Evolutionary conservation across 164 flowering plant species (phyloP).

Genomic region (Sedum album): DNA sequence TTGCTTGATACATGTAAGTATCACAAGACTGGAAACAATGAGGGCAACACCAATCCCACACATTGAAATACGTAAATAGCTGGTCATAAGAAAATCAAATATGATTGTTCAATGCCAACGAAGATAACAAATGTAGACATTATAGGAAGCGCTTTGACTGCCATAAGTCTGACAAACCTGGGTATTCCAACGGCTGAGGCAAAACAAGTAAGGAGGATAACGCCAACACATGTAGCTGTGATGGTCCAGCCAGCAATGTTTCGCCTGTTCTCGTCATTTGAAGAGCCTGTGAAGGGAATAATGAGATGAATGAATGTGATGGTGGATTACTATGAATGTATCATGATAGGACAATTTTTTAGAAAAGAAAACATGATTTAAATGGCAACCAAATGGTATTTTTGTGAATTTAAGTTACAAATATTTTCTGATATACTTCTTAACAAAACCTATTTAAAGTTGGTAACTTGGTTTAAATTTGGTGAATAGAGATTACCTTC

Average conservation of each 20-base stretch:
- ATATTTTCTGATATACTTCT: too few species aligned
- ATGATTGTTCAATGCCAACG: neutral
- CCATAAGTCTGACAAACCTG: conserved; percentile 28
- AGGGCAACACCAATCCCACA: conserved; percentile 67
- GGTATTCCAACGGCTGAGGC: conserved; percentile 54
- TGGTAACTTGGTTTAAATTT: too few species aligned
- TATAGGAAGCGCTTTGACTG: neutral
- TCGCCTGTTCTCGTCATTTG: conserved; percentile 44
- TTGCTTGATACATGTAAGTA: conserved; percentile 75
- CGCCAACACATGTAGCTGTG: conserved; percentile 56
- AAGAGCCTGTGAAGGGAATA: conserved; percentile 26
- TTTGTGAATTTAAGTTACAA: too few species aligned
- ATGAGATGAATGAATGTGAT: neutral
- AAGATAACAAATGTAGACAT: neutral
- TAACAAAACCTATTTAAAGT: too few species aligned
- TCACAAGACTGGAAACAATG: conserved; percentile 49
- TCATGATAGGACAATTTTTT: too few species aligned
- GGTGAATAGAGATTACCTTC: conserved; percentile 5
- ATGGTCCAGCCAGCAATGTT: conserved; percentile 76
- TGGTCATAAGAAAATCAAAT: conserved; percentile 14
- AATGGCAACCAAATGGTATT: too few species aligned
- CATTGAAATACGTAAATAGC: conserved; percentile 36
- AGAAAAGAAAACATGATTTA: too few species aligned
- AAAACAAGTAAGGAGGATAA: conserved; percentile 49
- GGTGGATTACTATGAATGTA: too few species aligned